These are phyloP conservation scores for Onygenales sp. DNA, from an alignment of 2,329 filamentous ascomycete genomes.

Conservation along the genomic window DNA sequence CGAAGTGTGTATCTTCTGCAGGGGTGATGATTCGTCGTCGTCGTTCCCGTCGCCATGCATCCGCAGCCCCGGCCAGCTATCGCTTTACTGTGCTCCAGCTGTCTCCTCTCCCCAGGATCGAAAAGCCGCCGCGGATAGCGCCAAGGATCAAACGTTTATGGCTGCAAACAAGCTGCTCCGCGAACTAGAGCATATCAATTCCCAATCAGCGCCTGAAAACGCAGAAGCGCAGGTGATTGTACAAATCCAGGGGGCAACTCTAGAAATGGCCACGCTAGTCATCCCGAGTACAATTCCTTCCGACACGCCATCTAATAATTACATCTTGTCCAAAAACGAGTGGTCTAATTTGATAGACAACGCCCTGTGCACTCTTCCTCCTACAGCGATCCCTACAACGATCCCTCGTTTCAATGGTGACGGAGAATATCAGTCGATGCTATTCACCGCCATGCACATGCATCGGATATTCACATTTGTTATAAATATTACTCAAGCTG, in stretches of 20 bases:
- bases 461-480: slow-evolving; percentile 11
- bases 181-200: background rate
- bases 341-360: slow-evolving; percentile 6
- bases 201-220: background rate
- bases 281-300: slow-evolving; percentile 3
- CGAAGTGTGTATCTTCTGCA: slow-evolving; percentile 15
- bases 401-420: slow-evolving; percentile 3
- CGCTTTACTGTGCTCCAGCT: slow-evolving; percentile 6
- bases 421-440: background rate
- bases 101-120: background rate
- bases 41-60: slow-evolving; percentile 12
- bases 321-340: slow-evolving; percentile 1
- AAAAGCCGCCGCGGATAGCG: background rate
- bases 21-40: background rate
- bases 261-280: slow-evolving; percentile 4
- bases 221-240: slow-evolving; percentile 5
- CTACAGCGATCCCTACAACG: slow-evolving; percentile 2
- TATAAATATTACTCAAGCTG: slow-evolving; percentile 8
- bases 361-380: slow-evolving; percentile 4
- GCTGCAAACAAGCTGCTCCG: slow-evolving; percentile 1
- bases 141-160: slow-evolving; percentile 7
- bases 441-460: slow-evolving; percentile 11
- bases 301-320: background rate
- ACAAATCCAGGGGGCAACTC: slow-evolving; percentile 9
- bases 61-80: slow-evolving; percentile 12